A percentile compares a stretch with the other conserved stretches of the same genome.
Evolutionary conservation across 2,329 filamentous ascomycete genomes (phyloP).

Genomic region (Penicillium sp.): DNA sequence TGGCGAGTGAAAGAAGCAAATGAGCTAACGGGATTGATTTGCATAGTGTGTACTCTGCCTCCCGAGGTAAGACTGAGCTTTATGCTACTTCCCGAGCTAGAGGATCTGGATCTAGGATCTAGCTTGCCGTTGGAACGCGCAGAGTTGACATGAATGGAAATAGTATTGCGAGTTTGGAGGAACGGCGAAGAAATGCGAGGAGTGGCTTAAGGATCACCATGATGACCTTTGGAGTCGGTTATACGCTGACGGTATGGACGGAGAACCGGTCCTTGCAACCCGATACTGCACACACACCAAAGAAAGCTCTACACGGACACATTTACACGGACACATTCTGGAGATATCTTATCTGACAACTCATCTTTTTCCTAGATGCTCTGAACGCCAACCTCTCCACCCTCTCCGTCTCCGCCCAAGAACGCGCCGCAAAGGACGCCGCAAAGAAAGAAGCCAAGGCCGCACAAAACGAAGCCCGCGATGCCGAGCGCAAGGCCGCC

Average conservation of each 20-base stretch:
- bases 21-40: slow-evolving; percentile 18
- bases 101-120: neutral
- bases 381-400: slow-evolving; percentile 83
- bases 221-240: slow-evolving; percentile 75
- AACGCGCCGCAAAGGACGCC: slow-evolving; percentile 93
- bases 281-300: neutral
- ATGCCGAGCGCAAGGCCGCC: slow-evolving; percentile 80
- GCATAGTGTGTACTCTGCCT: slow-evolving; percentile 67
- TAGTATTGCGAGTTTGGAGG: slow-evolving; percentile 99
- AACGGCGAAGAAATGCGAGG: slow-evolving; percentile 93
- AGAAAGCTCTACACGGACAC: neutral
- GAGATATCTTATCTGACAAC: slow-evolving; percentile 4
- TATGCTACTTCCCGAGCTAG: neutral
- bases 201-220: slow-evolving; percentile 84
- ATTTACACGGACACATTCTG: neutral
- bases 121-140: neutral
- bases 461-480: slow-evolving; percentile 81
- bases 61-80: slow-evolving; percentile 63
- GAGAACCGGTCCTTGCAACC: neutral
- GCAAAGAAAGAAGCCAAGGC: slow-evolving; percentile 97
- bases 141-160: slow-evolving; percentile 7
- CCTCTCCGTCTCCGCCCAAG: slow-evolving; percentile 88
- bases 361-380: slow-evolving; percentile 62
- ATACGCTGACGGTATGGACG: slow-evolving; percentile 77
- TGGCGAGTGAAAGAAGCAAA: neutral